Evolutionary conservation across 1,284 basidiomycete species (phyloP), one percentile per base, ranked within the genome.

Genomic region (Rhodotorula sp.): DNA sequence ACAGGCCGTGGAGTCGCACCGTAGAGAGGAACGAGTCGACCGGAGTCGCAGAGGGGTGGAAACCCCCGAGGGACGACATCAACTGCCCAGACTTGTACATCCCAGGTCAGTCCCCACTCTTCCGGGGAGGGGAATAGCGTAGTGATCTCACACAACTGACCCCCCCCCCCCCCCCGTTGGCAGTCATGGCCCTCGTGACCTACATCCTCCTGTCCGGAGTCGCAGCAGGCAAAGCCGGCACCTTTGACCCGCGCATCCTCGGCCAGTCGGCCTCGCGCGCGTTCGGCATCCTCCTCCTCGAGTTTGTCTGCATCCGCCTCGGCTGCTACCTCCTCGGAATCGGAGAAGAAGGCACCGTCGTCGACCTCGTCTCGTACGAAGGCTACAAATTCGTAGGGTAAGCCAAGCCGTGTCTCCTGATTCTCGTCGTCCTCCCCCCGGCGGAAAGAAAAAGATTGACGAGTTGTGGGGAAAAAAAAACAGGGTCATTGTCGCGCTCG

Each of bases 381-480:
- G 95, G 97, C 0, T 99, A 99, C 84, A 99, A 99, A 80, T 99
- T 99, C 79, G 92, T 98, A 59, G 93, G 93, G 91, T 93, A 75
- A 10, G 12, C 12, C 38, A 14, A 6, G 8, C 38, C 10, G 1
- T 43, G 38, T 43, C 38, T 43, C 12, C 8, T 69, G 82, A 76
- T 58, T 56, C 18, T 38, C 50, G 18, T 16, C n/a, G 31, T 28
- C 23, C 56, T n/a, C 6, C 1, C 4, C 7, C 14, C 31, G 7
- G 23, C 54, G 45, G 14, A 43, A 43, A 43, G 10, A 43, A 43
- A 43, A 43, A 34, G 34, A 34, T 6, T 45, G 21, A n/a, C 38
- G 34, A 12, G 21, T 21, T 0, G 6, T 31, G 15, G 47, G 28
- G 28, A 38, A 38, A 43, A 14, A 43, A 43, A 43, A 43, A 23